Base-by-base conservation (phyloP, 495 filamentous ascomycete species). In the Staphylotrichum tortipilum region DNA sequence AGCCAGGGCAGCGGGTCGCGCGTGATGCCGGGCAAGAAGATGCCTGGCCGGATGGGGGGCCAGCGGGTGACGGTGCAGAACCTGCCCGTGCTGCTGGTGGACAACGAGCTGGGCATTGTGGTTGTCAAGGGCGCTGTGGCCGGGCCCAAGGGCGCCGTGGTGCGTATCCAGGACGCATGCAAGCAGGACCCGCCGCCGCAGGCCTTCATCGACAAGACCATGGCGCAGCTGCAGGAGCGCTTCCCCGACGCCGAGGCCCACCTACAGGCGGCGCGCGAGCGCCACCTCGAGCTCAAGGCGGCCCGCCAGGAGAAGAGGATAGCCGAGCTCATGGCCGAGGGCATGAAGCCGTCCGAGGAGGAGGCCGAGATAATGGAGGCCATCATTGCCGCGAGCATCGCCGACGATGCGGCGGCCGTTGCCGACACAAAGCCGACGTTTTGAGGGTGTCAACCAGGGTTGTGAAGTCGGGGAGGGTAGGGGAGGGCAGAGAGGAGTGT, bases 11-110 rank as follows among this genome's bases (percentile, higher is more conserved):
- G 86, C 64, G 92, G 92, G 65, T 92, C 87, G 36, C 76, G 92
- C 58, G 92, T 98, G 35, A 78, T 84, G 50, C 92, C 92, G 0
- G 92, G 92, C 43, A 98, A 98, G 81, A 88, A 86, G 68, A 98
- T 98, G 92, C 80, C 92, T 18, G 92, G 92, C 49, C 78, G 87
- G 37, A 96, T 98, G 92, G 92, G 92, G 21, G 82, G 82, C 49
- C 74, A 90, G 65, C 79, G 80, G 55, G 84, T 88, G 36, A 98
- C 92, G 31, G 73, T 88, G 15, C 89, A 96, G 75, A 94, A 94
- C 64, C 67, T 95, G 55, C 86, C 86, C 68, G 82, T 98, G 44
- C 68, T 98, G 59, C 81, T 86, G 71, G 84, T 95, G 30, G 87
- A 96, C 68, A 74, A 79, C 49, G 82, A 83, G 60, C 82, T 88